Conservation (phyloP, 2,329 filamentous ascomycete genomes). For the Diaporthe sp. region DNA sequence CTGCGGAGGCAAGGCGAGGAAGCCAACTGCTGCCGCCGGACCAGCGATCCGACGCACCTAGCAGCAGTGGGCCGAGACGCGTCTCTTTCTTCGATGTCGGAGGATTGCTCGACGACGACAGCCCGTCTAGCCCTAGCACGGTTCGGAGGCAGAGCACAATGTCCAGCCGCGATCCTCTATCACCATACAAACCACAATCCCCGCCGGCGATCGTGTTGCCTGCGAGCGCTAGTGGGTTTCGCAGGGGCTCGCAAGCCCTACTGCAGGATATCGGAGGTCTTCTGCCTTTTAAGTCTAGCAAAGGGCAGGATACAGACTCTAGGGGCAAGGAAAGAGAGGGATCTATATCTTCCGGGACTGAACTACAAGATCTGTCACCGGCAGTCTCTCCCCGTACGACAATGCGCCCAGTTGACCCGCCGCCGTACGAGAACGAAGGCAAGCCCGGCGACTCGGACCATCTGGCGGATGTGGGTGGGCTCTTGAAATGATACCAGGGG, state of each 20-base stretch:
- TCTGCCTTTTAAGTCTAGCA: slow-evolving; percentile 55
- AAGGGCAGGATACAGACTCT: background rate
- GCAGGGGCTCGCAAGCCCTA: slow-evolving; percentile 70
- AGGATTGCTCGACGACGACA: slow-evolving; percentile 72
- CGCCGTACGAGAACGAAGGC: slow-evolving; percentile 35
- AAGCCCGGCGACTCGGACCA: slow-evolving; percentile 28
- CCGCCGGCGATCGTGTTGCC: slow-evolving; percentile 60
- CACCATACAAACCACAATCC: slow-evolving; percentile 52
- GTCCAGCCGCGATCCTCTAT: slow-evolving; percentile 57
- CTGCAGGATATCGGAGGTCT: slow-evolving; percentile 71
- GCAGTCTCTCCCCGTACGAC: slow-evolving; percentile 35
- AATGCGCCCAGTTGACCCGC: slow-evolving; percentile 27
- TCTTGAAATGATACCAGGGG: slow-evolving; percentile 35
- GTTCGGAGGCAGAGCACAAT: slow-evolving; percentile 58
- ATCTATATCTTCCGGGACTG: slow-evolving; percentile 51
- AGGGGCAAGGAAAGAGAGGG: slow-evolving; percentile 16
- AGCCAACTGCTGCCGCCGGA: slow-evolving; percentile 48
- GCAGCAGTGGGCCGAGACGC: slow-evolving; percentile 63
- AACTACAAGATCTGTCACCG: slow-evolving; percentile 52
- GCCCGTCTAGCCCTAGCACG: slow-evolving; percentile 34
- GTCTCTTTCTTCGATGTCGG: slow-evolving; percentile 91
- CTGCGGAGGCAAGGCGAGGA: slow-evolving; percentile 46
- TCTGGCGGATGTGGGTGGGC: slow-evolving; percentile 46
- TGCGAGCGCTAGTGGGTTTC: slow-evolving; percentile 60
- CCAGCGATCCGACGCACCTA: slow-evolving; percentile 51